Percentiles rank a stretch among this genome's conserved stretches.
These are phyloP conservation scores for Phoma sp. DNA, from an alignment of 2,329 filamentous ascomycete species.

Conservation along the genomic window DNA sequence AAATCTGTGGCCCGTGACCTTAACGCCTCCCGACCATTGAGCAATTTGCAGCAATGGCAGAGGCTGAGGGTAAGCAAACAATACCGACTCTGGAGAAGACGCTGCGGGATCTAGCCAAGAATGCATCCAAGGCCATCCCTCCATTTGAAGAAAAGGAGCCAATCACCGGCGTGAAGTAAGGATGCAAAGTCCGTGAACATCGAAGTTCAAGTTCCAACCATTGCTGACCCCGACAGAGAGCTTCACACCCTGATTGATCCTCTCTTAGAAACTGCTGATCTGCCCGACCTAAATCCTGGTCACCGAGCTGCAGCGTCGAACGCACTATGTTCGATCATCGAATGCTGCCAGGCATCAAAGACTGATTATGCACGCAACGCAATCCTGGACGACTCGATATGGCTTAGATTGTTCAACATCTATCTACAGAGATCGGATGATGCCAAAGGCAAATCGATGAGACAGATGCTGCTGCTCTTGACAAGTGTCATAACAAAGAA, in stretches of 20 bases:
- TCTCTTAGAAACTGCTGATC: conserved; percentile 43
- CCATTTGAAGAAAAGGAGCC: conserved; percentile 34
- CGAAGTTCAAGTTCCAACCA: conserved; percentile 14
- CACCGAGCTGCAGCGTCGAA: conserved; percentile 57
- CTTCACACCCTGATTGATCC: conserved; percentile 37
- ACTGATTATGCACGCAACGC: conserved; percentile 34
- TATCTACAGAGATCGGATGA: conserved; percentile 52
- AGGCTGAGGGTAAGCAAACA: background rate
- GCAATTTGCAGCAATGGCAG: conserved; percentile 1
- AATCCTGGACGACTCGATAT: conserved; percentile 47
- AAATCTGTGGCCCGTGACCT: conserved; percentile 13
- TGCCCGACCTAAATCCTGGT: conserved; percentile 39
- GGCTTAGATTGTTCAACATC: conserved; percentile 48
- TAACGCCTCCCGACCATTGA: conserved; percentile 2
- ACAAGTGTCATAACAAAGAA: conserved; percentile 45
- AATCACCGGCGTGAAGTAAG: conserved; percentile 45
- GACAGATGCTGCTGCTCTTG: conserved; percentile 53
- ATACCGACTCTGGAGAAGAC: conserved; percentile 34
- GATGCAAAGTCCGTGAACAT: conserved; percentile 45
- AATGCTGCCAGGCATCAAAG: conserved; percentile 46
- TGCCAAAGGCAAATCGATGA: conserved; percentile 56
- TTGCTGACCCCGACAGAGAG: conserved; percentile 37
- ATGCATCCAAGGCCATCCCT: conserved; percentile 33
- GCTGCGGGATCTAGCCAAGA: conserved; percentile 37
- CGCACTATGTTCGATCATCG: conserved; percentile 53